Evolutionary conservation across 2,329 filamentous ascomycete genomes (phyloP), one percentile per base, ranked within the genome.

Genomic region (Hymenoscyphus infarciens): DNA sequence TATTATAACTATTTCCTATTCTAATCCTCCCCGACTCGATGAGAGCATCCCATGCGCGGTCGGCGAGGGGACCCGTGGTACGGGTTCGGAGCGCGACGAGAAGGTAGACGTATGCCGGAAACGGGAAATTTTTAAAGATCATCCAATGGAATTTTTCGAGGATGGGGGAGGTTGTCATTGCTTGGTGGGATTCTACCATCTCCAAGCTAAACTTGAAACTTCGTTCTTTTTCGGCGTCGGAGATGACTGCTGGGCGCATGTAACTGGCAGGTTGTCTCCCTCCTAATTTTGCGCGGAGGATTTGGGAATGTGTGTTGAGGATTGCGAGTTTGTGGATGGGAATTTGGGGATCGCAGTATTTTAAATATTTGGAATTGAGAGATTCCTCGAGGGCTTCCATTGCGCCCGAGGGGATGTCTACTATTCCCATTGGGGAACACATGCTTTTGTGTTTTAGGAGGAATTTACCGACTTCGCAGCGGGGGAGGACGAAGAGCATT

Each of bases 401-500:
- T 2, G 35, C 42, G 2, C 55, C 42, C 7, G 65, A 60, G 13
- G 64, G 64, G 7, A 56, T 31, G 1, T 33, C 19, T 6, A 63
- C 2, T 8, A 35, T 7, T 2, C 25, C 52, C 15, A n/a, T n/a
- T 19, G 39, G n/a, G 15, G 25, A 22, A 15, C 19, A 15, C 25
- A 33, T 16, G 16, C 15, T 42, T 42, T 49, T 57, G 7, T 62
- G 25, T 31, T 66, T 35, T 6, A 63, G 59, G 19, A 66, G 13
- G n/a, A 66, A 53, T 16, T 63, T 22, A n/a, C 55, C 73, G 52
- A 76, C 67, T 56, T 76, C 75, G 56, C 69, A 74, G 8, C 74
- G 68, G 39, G 74, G 66, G 2, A 75, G 67, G 31, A 72, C 74
- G 61, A 75, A 77, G 0, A 76, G 66, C 79, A 82, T 82, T 57